A percentile compares a stretch with the other conserved stretches of the same genome.
Evolutionary conservation across 2,329 filamentous ascomycete species (phyloP).

Genomic region (Exserohilum turcica): DNA sequence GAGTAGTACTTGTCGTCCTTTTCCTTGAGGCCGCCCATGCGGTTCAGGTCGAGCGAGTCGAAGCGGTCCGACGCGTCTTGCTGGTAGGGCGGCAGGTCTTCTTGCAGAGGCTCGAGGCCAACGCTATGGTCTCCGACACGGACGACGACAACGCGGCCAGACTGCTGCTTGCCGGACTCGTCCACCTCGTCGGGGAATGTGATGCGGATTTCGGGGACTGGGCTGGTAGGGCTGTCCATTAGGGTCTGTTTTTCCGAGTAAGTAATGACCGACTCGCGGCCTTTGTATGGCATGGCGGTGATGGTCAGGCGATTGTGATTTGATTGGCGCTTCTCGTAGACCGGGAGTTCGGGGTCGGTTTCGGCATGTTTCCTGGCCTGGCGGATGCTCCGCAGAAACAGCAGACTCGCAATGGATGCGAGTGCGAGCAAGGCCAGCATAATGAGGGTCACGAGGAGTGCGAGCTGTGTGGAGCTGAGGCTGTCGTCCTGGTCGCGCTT

Average conservation of each 20-base stretch:
- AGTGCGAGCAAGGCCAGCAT: slow-evolving; percentile 76
- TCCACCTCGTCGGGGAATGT: slow-evolving; percentile 97
- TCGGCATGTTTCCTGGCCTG: slow-evolving; percentile 54
- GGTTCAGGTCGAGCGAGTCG: slow-evolving; percentile 91
- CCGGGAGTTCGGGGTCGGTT: slow-evolving; percentile 60
- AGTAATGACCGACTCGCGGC: slow-evolving; percentile 73
- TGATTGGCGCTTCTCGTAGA: slow-evolving; percentile 66
- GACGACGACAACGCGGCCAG: slow-evolving; percentile 88
- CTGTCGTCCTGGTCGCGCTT: slow-evolving; percentile 56
- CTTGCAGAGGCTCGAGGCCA: slow-evolving; percentile 81
- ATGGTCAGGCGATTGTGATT: slow-evolving; percentile 65
- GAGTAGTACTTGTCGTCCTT: slow-evolving; percentile 66
- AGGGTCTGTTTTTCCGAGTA: slow-evolving; percentile 81
- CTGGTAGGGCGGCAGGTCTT: slow-evolving; percentile 87
- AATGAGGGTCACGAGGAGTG: slow-evolving; percentile 79
- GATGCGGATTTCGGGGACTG: slow-evolving; percentile 93
- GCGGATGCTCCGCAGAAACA: slow-evolving; percentile 73
- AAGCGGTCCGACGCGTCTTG: slow-evolving; percentile 79
- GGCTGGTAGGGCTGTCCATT: slow-evolving; percentile 76
- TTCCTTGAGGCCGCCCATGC: slow-evolving; percentile 92
- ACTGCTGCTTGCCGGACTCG: slow-evolving; percentile 76
- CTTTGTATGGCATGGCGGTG: slow-evolving; percentile 48
- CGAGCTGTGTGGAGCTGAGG: slow-evolving; percentile 68
- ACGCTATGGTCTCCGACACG: slow-evolving; percentile 87
- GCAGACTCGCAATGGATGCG: slow-evolving; percentile 68